Evolutionary conservation across 495 filamentous ascomycete genomes (phyloP).

Genomic region (Clohesyomyces aquaticus): DNA sequence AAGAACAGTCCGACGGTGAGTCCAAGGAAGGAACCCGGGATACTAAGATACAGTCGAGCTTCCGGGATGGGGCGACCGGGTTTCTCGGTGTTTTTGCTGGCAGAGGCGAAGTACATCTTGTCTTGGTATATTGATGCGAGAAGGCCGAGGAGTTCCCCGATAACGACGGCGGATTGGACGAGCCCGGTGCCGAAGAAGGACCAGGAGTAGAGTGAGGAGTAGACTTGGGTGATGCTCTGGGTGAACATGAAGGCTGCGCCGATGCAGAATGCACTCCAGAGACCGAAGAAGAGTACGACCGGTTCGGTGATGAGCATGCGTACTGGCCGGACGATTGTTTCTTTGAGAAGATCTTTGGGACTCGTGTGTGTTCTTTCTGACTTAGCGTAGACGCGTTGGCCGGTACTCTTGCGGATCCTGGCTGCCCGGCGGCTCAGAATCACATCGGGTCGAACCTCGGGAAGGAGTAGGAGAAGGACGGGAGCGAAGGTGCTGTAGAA

Average conservation of each 20-base stretch:
- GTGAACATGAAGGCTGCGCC: constrained; percentile 57
- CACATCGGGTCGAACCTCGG: constrained; percentile 51
- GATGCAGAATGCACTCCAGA: constrained; percentile 58
- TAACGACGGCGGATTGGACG: constrained; percentile 43
- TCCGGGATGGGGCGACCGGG: constrained; percentile 43
- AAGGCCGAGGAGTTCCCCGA: constrained; percentile 46
- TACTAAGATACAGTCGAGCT: constrained; percentile 41
- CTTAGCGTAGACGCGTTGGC: constrained; percentile 46
- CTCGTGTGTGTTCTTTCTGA: constrained; percentile 48
- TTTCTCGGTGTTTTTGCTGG: constrained; percentile 33
- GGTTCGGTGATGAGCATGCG: constrained; percentile 57
- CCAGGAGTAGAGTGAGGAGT: constrained; percentile 42
- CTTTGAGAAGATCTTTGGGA: constrained; percentile 28
- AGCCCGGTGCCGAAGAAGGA: constrained; percentile 39
- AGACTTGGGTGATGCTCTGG: constrained; percentile 45
- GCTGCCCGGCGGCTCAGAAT: constrained; percentile 43
- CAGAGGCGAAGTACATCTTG: constrained; percentile 38
- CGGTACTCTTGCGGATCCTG: constrained; percentile 27
- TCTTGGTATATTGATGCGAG: constrained; percentile 35
- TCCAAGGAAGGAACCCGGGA: constrained; percentile 42
- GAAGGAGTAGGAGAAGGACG: constrained; percentile 48
- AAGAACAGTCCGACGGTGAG: constrained; percentile 46
- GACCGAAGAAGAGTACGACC: constrained; percentile 56
- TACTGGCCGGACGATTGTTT: constrained; percentile 49
- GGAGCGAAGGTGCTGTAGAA: constrained; percentile 51